Base-by-base conservation (phyloP, 306 rosid species). In the Dalbergia oliveri region DNA sequence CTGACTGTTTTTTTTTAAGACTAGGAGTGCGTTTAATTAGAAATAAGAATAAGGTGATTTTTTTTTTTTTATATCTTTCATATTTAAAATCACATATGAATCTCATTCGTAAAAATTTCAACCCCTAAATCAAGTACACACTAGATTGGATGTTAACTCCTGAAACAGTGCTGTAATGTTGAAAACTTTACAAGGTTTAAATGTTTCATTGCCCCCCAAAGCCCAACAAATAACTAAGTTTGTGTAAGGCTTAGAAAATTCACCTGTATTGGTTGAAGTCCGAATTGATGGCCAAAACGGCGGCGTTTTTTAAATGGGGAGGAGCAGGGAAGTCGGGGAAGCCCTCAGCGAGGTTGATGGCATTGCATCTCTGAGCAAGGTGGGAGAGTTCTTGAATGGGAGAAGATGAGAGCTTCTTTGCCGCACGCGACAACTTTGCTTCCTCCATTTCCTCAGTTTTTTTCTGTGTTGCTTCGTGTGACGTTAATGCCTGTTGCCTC, bases 261-360 rank as follows among this genome's bases (percentile, higher is more conserved):
- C n/a, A 88, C 92, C 92, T 88, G 89, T 92, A 92, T 72, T 92
- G 96, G 77, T 90, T 94, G 88, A 88, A 87, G 81, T 94, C 93
- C 50, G 94, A 86, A 51, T 82, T 69, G 72, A 94, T 94, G 79
- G 98, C 97, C 4, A 90, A 84, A 81, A 91, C 75, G 84, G 98
- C 97, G 9, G 97, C 92, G 66, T 73, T 35, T 92, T 92, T 94
- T 0, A 92, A 34, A 66, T 79, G 83, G 79, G 77, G 31, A 34
- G 98, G 89, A 0, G 98, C 94, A 3, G 98, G 93, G 90, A 94
- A 94, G 84, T 92, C 93, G 12, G 97, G 94, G 82, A 87, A 90
- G 75, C 98, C 98, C 83, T 92, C 97, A 14, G 97, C 97, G 60
- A 94, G 93, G 81, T 91, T 94, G 87, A 94, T 86, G 74, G 97